These are phyloP conservation scores for Selaginella moellendorffii DNA, from an alignment of 75 land plant species.

Conservation along the genomic window DNA sequence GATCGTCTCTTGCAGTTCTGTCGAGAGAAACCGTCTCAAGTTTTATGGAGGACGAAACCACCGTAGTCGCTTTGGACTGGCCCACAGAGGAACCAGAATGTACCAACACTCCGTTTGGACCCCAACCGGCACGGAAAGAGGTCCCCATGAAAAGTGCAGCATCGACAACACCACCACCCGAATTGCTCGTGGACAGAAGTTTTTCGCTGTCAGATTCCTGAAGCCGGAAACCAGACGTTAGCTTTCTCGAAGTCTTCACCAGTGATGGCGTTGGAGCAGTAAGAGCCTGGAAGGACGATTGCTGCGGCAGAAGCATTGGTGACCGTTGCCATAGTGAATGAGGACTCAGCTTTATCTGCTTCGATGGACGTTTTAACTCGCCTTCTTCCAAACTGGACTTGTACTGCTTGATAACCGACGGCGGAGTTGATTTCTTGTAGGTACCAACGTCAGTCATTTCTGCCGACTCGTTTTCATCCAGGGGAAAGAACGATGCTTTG, in stretches of 20 bases:
- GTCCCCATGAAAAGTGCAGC: conserved; percentile 88
- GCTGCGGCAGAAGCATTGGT: too few species aligned
- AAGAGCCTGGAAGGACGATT: too few species aligned
- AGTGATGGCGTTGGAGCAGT: too few species aligned
- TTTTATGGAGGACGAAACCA: conserved; percentile 55
- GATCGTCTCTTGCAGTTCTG: conserved; percentile 49
- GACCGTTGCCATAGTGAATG: conserved; percentile 40
- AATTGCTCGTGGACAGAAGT: conserved; percentile 17
- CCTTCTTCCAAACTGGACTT: not conserved
- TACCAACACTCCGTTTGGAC: conserved; percentile 75
- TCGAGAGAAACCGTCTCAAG: conserved; percentile 75
- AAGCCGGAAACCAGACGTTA: conserved; percentile 15
- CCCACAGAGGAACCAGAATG: too few species aligned
- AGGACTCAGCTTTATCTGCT: conserved; percentile 36
- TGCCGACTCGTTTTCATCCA: conserved; percentile 28
- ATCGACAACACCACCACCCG: conserved; percentile 63
- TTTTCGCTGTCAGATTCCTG: not conserved
- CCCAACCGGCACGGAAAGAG: conserved; percentile 97
- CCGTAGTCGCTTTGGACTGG: conserved; percentile 10
- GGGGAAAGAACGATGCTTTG: conserved; percentile 64
- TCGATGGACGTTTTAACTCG: conserved; percentile 14
- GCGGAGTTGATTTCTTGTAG: not conserved
- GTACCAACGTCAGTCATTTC: not conserved
- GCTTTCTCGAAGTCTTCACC: too few species aligned
- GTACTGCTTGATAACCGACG: not conserved